Evolutionary conservation across 2,329 filamentous ascomycete species (phyloP).

Genomic region (Fonsecaea erecta): DNA sequence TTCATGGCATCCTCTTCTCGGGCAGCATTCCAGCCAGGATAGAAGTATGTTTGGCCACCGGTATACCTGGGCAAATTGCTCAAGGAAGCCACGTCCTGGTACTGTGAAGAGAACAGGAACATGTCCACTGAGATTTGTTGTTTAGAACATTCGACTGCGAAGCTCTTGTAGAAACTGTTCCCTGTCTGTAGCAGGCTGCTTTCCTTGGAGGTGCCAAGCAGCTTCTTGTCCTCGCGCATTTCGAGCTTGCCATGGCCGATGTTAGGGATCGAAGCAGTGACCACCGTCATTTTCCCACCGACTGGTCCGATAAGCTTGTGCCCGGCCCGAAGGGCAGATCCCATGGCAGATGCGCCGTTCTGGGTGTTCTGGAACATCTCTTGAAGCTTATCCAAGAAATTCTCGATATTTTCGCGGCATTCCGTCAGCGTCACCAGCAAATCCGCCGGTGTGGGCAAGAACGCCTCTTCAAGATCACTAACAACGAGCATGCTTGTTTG

Average conservation of each 20-base stretch:
- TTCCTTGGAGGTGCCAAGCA: conserved; percentile 92
- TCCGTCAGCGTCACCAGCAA: conserved; percentile 87
- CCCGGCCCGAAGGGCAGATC: conserved; percentile 85
- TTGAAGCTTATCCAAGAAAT: conserved; percentile 86
- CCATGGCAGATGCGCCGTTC: conserved; percentile 89
- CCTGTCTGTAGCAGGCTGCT: conserved; percentile 83
- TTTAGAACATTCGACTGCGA: conserved; percentile 98
- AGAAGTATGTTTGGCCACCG: conserved; percentile 97
- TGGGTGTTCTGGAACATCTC: conserved; percentile 97
- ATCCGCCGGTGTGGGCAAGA: conserved; percentile 90
- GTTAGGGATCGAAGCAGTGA: conserved; percentile 89
- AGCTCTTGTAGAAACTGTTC: conserved; percentile 98
- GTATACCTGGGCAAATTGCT: conserved; percentile 96
- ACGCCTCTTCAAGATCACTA: conserved; percentile 93
- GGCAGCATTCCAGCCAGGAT: conserved; percentile 95
- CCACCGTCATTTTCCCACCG: conserved; percentile 90
- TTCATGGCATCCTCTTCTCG: conserved; percentile 95
- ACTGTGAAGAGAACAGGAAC: conserved; percentile 95
- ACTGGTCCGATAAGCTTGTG: conserved; percentile 95
- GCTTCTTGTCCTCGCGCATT: conserved; percentile 94
- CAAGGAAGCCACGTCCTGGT: conserved; percentile 95
- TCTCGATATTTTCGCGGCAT: conserved; percentile 87
- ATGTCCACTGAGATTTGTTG: conserved; percentile 98
- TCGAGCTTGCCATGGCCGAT: conserved; percentile 87
- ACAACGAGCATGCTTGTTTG: conserved; percentile 93